Percentiles rank a stretch among this genome's conserved stretches.
Evolutionary conservation across 805 yeast species (phyloP).

Genomic region (Metschnikowia matae): DNA sequence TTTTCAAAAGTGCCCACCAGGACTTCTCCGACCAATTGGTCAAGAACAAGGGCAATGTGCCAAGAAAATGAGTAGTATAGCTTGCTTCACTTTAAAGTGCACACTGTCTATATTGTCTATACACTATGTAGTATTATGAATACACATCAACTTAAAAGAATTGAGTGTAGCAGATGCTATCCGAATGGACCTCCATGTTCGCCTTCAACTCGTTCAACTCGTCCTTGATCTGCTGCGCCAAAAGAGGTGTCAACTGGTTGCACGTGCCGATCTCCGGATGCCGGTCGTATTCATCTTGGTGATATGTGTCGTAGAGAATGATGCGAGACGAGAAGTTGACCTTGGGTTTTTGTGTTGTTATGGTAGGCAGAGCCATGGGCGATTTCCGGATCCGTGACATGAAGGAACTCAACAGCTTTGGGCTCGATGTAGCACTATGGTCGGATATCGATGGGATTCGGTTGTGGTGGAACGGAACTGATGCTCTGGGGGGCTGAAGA

Average conservation of each 20-base stretch:
- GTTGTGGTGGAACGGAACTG: conserved; percentile 28
- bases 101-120: not conserved
- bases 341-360: conserved; percentile 14
- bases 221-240: conserved; percentile 81
- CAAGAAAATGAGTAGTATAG: conserved; percentile 7
- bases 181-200: conserved; percentile 79
- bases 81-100: too few relatives aligned
- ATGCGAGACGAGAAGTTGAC: conserved; percentile 79
- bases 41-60: conserved; percentile 14
- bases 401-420: conserved; percentile 30
- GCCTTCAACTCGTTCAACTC: conserved; percentile 74
- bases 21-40: conserved; percentile 19
- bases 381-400: conserved; percentile 27
- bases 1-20: conserved; percentile 45
- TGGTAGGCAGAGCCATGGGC: conserved; percentile 13
- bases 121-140: not conserved
- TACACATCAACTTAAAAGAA: conserved; percentile 47
- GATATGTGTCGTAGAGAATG: conserved; percentile 78
- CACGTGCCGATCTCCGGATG: conserved; percentile 92
- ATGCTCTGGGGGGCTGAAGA: conserved; percentile 15
- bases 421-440: conserved; percentile 24
- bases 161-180: conserved; percentile 77
- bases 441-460: conserved; percentile 29
- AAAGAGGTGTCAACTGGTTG: conserved; percentile 78
- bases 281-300: conserved; percentile 82